Evolutionary conservation across 1,284 basidiomycete species (phyloP).

Genomic region (Irpex sp.): DNA sequence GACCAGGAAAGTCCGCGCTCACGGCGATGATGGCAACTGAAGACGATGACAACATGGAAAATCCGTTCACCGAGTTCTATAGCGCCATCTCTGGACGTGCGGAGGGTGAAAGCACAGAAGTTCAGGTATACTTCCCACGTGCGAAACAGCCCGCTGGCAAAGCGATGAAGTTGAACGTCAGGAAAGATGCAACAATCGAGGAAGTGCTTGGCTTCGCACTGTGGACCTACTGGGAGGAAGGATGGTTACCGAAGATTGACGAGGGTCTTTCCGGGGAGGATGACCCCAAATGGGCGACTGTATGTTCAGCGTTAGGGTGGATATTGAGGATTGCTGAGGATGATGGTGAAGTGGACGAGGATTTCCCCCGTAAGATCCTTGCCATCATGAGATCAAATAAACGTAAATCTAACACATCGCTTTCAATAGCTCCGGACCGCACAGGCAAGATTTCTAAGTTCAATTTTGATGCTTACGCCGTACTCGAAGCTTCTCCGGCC

Average conservation of each 20-base stretch:
- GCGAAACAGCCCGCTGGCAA: slow-evolving; percentile 70
- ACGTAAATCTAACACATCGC: not conserved
- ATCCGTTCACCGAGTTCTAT: slow-evolving; percentile 88
- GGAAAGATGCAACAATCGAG: slow-evolving; percentile 92
- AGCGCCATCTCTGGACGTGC: slow-evolving; percentile 82
- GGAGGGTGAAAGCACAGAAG: slow-evolving; percentile 68
- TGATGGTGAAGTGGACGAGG: slow-evolving; percentile 98
- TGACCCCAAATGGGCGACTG: slow-evolving; percentile 67
- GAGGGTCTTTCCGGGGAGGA: slow-evolving; percentile 69
- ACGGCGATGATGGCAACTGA: slow-evolving; percentile 74
- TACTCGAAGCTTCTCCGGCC: slow-evolving; percentile 77
- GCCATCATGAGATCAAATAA: not conserved
- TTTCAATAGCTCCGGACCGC: slow-evolving; percentile 87
- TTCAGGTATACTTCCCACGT: slow-evolving; percentile 92
- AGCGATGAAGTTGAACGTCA: slow-evolving; percentile 74
- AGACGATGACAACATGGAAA: slow-evolving; percentile 64
- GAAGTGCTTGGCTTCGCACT: slow-evolving; percentile 95
- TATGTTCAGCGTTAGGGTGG: slow-evolving; percentile 88
- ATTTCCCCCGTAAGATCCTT: slow-evolving; percentile 86
- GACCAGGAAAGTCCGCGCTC: slow-evolving; percentile 63
- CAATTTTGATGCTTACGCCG: slow-evolving; percentile 91
- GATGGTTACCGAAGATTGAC: slow-evolving; percentile 82
- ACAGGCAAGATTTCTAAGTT: slow-evolving; percentile 90
- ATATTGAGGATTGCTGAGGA: slow-evolving; percentile 96
- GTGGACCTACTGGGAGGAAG: slow-evolving; percentile 93